Percentiles rank a stretch among this genome's conserved stretches.
These are phyloP conservation scores for Curvularia spicifera DNA, from an alignment of 2,329 filamentous ascomycete species.

Conservation along the genomic window DNA sequence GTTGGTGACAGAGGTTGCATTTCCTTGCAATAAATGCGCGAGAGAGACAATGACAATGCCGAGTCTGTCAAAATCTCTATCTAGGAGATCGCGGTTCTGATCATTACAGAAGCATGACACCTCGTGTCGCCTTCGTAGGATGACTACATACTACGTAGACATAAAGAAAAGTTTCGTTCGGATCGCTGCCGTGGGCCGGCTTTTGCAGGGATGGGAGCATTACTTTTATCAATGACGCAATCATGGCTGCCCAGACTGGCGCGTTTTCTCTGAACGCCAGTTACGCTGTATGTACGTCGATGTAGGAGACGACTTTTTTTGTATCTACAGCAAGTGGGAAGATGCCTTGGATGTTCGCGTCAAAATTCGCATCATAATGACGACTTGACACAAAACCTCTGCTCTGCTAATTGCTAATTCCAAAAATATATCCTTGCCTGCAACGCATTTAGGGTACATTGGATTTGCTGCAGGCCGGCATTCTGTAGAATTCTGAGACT, in stretches of 20 bases:
- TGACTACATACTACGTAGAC: background rate
- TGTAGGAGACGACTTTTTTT: background rate
- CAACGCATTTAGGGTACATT: background rate
- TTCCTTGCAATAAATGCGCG: background rate
- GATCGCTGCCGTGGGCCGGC: background rate
- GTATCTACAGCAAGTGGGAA: background rate
- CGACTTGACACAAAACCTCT: background rate
- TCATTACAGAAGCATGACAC: background rate
- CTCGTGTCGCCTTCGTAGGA: background rate
- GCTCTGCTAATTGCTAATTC: background rate
- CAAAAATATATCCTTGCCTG: background rate
- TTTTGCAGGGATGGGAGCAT: background rate
- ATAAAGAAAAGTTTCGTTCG: background rate
- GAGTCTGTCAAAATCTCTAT: background rate
- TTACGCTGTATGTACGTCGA: background rate
- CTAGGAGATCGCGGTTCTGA: background rate
- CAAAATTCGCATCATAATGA: background rate
- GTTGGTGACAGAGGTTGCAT: background rate
- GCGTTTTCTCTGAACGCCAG: background rate
- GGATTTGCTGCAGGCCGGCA: background rate
- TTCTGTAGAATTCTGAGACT: background rate
- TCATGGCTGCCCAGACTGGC: background rate
- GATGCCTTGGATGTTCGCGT: too few species aligned
- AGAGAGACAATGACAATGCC: background rate
- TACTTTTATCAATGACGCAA: background rate